Evolutionary conservation across 108 stramenopile species (phyloP).

Genomic region (Licmophora abbreviata): DNA sequence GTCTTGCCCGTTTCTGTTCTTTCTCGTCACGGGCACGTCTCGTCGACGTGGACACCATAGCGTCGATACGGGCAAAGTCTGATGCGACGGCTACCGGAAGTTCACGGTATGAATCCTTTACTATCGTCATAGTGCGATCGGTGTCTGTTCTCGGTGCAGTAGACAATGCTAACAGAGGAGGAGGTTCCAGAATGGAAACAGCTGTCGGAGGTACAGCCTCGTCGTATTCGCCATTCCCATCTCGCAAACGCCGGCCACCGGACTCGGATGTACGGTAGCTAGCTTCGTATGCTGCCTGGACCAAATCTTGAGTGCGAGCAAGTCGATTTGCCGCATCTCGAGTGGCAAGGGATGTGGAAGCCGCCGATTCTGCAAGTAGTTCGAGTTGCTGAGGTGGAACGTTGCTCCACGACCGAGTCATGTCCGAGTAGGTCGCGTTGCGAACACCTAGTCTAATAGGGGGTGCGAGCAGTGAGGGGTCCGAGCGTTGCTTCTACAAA

Average conservation of each 20-base stretch:
- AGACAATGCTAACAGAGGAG: slow-evolving; percentile 10
- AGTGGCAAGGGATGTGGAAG: slow-evolving; percentile 8
- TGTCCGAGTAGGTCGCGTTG: slow-evolving; percentile 51
- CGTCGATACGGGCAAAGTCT: background rate
- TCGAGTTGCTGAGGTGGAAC: slow-evolving; percentile 27
- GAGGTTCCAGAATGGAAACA: slow-evolving; percentile 28
- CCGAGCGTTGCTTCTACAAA: background rate
- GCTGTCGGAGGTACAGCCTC: background rate
- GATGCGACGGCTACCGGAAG: slow-evolving; percentile 9
- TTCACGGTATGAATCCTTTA: background rate
- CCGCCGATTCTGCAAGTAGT: slow-evolving; percentile 17
- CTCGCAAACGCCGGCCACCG: slow-evolving; percentile 8
- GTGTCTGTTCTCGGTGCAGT: background rate
- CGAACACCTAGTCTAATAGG: background rate
- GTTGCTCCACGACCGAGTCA: slow-evolving; percentile 33
- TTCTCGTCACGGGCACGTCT: too few species aligned
- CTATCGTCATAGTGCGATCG: too few species aligned
- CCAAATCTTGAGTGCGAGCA: slow-evolving; percentile 17
- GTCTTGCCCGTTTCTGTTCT: too few species aligned
- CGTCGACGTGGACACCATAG: too few species aligned
- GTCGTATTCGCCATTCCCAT: slow-evolving; percentile 4
- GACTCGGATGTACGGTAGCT: slow-evolving; percentile 10
- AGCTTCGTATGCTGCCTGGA: slow-evolving; percentile 8
- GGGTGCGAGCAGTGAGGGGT: slow-evolving; percentile 6
- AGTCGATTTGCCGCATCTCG: slow-evolving; percentile 7